These are phyloP conservation scores for Lasiodiplodia citricola DNA, from an alignment of 2,329 filamentous ascomycete species.

Conservation along the genomic window DNA sequence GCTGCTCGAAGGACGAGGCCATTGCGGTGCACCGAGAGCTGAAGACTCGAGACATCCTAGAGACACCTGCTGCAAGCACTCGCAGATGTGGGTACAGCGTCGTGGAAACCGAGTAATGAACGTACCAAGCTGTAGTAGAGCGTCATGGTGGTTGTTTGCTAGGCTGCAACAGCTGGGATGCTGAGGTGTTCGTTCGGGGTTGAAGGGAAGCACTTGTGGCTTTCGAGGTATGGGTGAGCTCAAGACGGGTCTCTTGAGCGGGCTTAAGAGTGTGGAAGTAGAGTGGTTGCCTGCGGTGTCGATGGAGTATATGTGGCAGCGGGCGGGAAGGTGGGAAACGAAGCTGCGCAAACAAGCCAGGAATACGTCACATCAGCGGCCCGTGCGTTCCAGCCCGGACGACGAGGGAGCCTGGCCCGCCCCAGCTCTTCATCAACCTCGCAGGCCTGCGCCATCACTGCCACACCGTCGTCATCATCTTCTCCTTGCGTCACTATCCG, in stretches of 20 bases:
- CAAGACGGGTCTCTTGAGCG: background rate
- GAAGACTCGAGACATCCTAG: background rate
- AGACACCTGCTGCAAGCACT: background rate
- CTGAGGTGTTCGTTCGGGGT: background rate
- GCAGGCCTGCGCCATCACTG: constrained; percentile 3
- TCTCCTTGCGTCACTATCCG: constrained; percentile 16
- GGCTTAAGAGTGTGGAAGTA: background rate
- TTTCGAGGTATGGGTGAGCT: background rate
- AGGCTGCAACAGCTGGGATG: constrained; percentile 3
- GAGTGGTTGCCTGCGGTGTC: constrained; percentile 11
- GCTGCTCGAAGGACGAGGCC: constrained; percentile 56
- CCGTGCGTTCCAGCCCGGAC: constrained; percentile 16
- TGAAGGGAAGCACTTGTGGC: constrained; percentile 35
- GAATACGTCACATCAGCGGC: constrained; percentile 22
- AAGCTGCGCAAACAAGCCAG: constrained; percentile 15
- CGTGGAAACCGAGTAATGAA: constrained; percentile 37
- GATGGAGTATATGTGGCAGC: constrained; percentile 23
- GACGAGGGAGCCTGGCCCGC: constrained; percentile 5
- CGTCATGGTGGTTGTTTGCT: constrained; percentile 60
- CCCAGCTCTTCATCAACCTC: background rate
- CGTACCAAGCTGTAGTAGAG: constrained; percentile 72
- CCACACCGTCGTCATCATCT: constrained; percentile 15
- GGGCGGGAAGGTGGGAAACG: constrained; percentile 15
- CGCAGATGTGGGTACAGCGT: background rate
- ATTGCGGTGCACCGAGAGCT: constrained; percentile 29